Evolutionary conservation across 495 filamentous ascomycete genomes (phyloP), one percentile per base, ranked within the genome.

Genomic region (Lentithecium fluviatile): DNA sequence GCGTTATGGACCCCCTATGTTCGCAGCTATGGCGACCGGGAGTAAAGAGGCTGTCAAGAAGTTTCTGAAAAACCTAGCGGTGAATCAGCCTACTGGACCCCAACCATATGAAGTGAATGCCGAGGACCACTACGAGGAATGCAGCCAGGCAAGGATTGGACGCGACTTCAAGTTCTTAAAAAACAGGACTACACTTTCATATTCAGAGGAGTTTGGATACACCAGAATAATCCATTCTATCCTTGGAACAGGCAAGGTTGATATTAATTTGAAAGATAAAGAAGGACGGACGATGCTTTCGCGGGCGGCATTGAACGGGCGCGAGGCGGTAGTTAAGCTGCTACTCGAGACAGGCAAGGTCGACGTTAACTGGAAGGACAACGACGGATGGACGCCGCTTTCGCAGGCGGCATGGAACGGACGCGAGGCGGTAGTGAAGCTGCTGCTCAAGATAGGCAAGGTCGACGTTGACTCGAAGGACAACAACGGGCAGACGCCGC

Each of bases 1-100:
- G 34, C 53, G 53, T 13, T 57, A 57, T 34, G 37, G 38, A 6
- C 24, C 11, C 17, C 53, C 53, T 5, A 2, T 34, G 17, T 45
- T 46, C 25, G 53, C 40, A 19, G 53, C 53, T n/a, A 10, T 47
- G 12, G 53, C 53, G 29, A 23, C 17, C 8, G 40, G 6, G 19
- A 57, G 24, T 34, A 24, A 46, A 34, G 32, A 45, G 5, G 53
- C 42, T 7, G 40, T 46, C 19, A 13, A 25, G 29, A 40, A 37
- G 29, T 46, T 57, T 8, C 5, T 47, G 17, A 17, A 5, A 40
- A 17, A 12, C 19, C 1, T 17, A n/a, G 23, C 37, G 2, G 32
- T 8, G 2, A 19, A 2, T n/a, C n/a, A n/a, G n/a, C n/a, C 6
- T 8, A 7, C 19, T 17, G 19, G 19, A 46, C 6, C 43, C 8